Evolutionary conservation across 148 eudicot species (phyloP).

Genomic region (Polygonum aviculare): DNA sequence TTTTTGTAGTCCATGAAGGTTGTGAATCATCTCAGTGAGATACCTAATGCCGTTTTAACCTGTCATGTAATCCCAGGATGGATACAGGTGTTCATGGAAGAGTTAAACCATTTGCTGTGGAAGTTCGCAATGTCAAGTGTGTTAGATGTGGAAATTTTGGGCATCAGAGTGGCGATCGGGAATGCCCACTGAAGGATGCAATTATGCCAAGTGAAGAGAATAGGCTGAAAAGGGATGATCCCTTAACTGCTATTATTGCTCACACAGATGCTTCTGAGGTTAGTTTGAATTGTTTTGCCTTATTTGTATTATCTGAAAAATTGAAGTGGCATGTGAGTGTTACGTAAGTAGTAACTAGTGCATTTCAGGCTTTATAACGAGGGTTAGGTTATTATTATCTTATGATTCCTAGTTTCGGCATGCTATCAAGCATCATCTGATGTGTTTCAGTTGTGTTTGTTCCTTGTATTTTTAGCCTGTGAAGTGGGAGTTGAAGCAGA

Average conservation of each 20-base stretch:
- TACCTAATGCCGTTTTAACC: background rate
- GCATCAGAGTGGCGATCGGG: constrained; percentile 99
- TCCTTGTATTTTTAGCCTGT: constrained; percentile 51
- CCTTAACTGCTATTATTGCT: constrained; percentile 79
- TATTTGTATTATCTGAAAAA: background rate
- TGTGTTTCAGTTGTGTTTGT: background rate
- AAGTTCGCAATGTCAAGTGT: constrained; percentile 96
- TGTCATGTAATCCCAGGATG: constrained; percentile 36
- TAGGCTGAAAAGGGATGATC: constrained; percentile 91
- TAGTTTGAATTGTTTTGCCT: constrained; percentile 2
- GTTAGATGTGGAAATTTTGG: constrained; percentile 84
- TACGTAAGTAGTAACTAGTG: background rate
- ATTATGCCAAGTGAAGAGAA: constrained; percentile 98
- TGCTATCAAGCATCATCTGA: constrained; percentile 8
- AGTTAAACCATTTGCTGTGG: constrained; percentile 84
- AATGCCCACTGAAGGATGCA: constrained; percentile 86
- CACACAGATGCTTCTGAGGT: constrained; percentile 83
- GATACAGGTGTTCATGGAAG: constrained; percentile 89
- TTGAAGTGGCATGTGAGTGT: background rate
- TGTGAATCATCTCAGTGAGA: background rate
- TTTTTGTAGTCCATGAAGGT: constrained; percentile 1
- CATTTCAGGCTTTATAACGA: background rate
- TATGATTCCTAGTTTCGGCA: background rate
- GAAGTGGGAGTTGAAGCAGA: constrained; percentile 97
- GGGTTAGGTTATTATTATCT: background rate